Conservation (phyloP, 352 stramenopile species). For the Globisporangium abappressorium region DNA sequence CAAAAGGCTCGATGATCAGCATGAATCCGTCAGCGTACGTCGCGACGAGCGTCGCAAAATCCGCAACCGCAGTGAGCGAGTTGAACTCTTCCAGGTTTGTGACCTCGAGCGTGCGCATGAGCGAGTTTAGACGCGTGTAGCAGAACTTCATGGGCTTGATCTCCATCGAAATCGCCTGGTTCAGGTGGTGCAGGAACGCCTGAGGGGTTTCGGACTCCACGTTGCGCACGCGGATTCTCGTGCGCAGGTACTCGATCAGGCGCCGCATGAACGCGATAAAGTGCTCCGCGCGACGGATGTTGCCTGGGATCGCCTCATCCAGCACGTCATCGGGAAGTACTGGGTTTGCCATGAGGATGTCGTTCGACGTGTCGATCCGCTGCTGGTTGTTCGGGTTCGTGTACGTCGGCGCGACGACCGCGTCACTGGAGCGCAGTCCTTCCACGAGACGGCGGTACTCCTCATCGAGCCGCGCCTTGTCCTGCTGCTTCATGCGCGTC, state of each 20-base stretch:
- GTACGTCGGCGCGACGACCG: constrained; percentile 54
- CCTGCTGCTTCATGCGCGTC: constrained; percentile 87
- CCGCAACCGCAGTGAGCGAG: constrained; percentile 93
- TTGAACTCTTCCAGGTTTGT: constrained; percentile 98
- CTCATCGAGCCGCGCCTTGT: constrained; percentile 89
- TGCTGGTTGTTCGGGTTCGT: constrained; percentile 36
- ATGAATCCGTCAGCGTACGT: constrained; percentile 98
- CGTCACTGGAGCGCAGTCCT: constrained; percentile 91
- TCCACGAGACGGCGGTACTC: constrained; percentile 96
- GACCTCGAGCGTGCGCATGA: constrained; percentile 96
- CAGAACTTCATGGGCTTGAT: constrained; percentile 97
- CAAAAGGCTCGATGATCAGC: constrained; percentile 96
- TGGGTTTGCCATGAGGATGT: constrained; percentile 75
- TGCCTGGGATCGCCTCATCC: constrained; percentile 96
- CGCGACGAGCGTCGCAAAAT: constrained; percentile 96
- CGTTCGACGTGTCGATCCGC: constrained; percentile 48
- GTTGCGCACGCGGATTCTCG: constrained; percentile 77
- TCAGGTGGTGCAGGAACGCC: constrained; percentile 95
- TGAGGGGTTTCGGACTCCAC: constrained; percentile 96
- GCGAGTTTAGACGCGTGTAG: constrained; percentile 95
- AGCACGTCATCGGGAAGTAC: constrained; percentile 93
- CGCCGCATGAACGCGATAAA: constrained; percentile 98
- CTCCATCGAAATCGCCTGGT: constrained; percentile 93
- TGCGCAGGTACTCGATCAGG: constrained; percentile 93
- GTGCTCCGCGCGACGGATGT: constrained; percentile 97